Conservation (phyloP, 768 basidiomycete species). For the Chalciporus piperatus region DNA sequence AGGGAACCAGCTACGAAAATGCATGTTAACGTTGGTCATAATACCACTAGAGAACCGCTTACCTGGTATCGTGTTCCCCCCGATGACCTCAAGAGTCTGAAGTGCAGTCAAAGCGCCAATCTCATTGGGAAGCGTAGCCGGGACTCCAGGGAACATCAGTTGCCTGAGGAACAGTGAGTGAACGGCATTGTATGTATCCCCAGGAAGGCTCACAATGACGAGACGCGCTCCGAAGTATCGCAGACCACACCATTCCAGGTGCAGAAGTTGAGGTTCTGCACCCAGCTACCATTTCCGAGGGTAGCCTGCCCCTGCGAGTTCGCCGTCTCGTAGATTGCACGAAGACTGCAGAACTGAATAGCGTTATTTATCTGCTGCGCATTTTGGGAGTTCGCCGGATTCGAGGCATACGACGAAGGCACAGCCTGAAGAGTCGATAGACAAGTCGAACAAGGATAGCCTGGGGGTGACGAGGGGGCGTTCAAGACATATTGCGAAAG, state of each 20-base stretch:
- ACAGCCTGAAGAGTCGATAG: slow-evolving; percentile 39
- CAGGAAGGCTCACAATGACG: slow-evolving; percentile 37
- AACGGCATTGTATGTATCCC: not conserved
- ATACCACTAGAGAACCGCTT: slow-evolving; percentile 9
- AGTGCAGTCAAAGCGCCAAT: slow-evolving; percentile 40
- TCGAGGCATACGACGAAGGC: slow-evolving; percentile 32
- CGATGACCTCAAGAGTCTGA: slow-evolving; percentile 38
- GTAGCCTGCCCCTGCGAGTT: slow-evolving; percentile 35
- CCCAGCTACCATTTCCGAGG: slow-evolving; percentile 44
- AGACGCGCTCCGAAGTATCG: slow-evolving; percentile 38
- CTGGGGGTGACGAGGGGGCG: slow-evolving; percentile 40
- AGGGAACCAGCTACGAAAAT: slow-evolving; percentile 39
- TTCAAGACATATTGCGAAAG: slow-evolving; percentile 44
- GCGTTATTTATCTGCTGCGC: slow-evolving; percentile 33
- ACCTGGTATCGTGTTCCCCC: slow-evolving; percentile 44
- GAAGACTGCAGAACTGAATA: slow-evolving; percentile 48
- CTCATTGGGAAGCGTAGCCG: slow-evolving; percentile 41
- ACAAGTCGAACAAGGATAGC: slow-evolving; percentile 47
- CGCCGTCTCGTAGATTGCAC: slow-evolving; percentile 41
- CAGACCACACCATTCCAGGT: slow-evolving; percentile 47
- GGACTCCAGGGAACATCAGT: slow-evolving; percentile 46
- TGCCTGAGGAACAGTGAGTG: slow-evolving; percentile 20
- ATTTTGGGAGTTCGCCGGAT: slow-evolving; percentile 31
- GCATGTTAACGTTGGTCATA: not conserved
- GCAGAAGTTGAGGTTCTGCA: slow-evolving; percentile 43